phyloP scores from a whole-genome alignment of 75 land plant species.

The Azolla pinnata region DNA sequence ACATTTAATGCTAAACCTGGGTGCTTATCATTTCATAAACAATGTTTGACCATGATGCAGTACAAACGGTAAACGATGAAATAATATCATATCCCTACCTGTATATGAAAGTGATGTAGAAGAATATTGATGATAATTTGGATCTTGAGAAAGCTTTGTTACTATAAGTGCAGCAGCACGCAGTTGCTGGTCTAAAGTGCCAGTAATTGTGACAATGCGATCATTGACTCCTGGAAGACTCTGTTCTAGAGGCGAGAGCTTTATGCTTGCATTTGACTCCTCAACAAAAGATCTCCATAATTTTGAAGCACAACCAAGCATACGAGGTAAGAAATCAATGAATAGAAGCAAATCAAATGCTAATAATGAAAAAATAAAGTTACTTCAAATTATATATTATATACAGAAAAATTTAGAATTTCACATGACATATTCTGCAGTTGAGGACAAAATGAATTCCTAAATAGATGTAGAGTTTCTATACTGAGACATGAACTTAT shows the following conservation, averaged over 20 bases:
- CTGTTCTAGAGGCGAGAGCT: constrained; percentile 73
- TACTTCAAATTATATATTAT: too few species aligned
- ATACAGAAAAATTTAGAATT: too few species aligned
- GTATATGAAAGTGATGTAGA: constrained; percentile 61
- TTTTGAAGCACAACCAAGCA: background rate
- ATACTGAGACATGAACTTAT: too few species aligned
- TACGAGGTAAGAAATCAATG: too few species aligned
- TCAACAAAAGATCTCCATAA: constrained; percentile 60
- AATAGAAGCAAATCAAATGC: too few species aligned
- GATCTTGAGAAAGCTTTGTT: constrained; percentile 57
- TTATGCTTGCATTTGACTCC: constrained; percentile 64
- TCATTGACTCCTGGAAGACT: constrained; percentile 45
- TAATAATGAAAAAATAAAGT: too few species aligned
- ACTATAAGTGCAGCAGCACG: constrained; percentile 51
- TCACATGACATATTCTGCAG: too few species aligned
- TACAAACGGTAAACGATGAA: background rate
- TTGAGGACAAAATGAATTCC: too few species aligned
- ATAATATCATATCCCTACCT: constrained; percentile 23
- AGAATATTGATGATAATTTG: constrained; percentile 46
- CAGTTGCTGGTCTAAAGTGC: constrained; percentile 58
- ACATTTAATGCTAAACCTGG: background rate
- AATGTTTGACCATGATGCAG: background rate
- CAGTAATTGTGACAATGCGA: constrained; percentile 58
- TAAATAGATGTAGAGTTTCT: too few species aligned
- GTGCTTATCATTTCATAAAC: background rate